phyloP scores from a whole-genome alignment of 257 asterid species.

The Salvia hispanica region DNA sequence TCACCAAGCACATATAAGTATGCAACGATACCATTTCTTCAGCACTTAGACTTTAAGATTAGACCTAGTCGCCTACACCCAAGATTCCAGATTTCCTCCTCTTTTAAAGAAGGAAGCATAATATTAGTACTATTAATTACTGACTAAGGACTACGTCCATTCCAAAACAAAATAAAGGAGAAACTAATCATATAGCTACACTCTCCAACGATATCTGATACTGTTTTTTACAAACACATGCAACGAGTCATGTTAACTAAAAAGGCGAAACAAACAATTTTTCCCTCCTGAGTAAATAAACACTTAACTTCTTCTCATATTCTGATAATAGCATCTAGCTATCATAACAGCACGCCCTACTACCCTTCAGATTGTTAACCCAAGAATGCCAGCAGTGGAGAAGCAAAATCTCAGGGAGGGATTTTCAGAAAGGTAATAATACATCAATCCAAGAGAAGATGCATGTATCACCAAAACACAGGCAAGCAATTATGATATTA shows the following conservation, averaged over 20 bases:
- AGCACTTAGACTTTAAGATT: not conserved
- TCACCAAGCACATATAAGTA: conserved; percentile 13
- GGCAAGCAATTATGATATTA: no score
- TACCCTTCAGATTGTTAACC: not conserved
- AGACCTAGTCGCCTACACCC: conserved; percentile 10
- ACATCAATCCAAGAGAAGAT: no score
- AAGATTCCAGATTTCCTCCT: conserved; percentile 1
- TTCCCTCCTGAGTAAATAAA: not conserved
- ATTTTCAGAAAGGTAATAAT: no score
- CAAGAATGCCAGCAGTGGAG: no score
- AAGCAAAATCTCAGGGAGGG: no score
- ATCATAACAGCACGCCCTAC: not conserved
- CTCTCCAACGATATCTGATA: no score
- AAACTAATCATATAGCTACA: not conserved
- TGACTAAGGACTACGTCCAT: not conserved
- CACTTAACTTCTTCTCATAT: not conserved
- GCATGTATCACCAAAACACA: no score
- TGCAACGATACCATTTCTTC: conserved; percentile 9
- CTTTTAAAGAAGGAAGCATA: not conserved
- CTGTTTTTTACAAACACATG: not conserved
- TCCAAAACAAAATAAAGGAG: not conserved
- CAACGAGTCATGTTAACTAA: not conserved
- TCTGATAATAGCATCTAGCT: not conserved
- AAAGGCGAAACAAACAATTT: not conserved
- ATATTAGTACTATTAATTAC: not conserved